Evolutionary conservation across 164 flowering plant genomes (phyloP).

Genomic region (Chimonanthus salicifolius): DNA sequence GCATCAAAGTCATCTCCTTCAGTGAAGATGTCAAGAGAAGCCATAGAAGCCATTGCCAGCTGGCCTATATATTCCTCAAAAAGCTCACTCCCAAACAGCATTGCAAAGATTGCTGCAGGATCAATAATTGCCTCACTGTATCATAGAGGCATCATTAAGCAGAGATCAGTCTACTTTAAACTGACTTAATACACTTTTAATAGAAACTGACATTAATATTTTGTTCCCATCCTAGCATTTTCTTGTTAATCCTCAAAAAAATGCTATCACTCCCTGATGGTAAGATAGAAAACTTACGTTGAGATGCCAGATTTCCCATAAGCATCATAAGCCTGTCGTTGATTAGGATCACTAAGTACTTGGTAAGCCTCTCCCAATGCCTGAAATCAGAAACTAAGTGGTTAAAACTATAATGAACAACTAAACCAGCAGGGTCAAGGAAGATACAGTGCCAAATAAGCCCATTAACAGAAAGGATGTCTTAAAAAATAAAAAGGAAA

Average conservation of each 20-base stretch:
- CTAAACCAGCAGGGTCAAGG: background rate
- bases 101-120: constrained; percentile 97
- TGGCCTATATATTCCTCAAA: constrained; percentile 99
- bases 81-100: constrained; percentile 99
- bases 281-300: constrained; percentile 44
- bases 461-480: background rate
- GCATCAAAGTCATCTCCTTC: constrained; percentile 86
- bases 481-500: background rate
- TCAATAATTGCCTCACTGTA: constrained; percentile 88
- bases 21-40: constrained; percentile 83
- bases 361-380: constrained; percentile 97
- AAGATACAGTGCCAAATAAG: background rate
- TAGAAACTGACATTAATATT: background rate
- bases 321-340: constrained; percentile 86
- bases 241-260: background rate
- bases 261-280: background rate
- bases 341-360: constrained; percentile 85
- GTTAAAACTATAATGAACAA: background rate
- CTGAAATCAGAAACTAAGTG: constrained; percentile 28
- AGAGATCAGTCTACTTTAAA: background rate
- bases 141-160: background rate
- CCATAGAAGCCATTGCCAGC: constrained; percentile 99
- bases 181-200: background rate
- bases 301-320: constrained; percentile 93
- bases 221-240: background rate